Percentiles rank a stretch among this genome's conserved stretches.
phyloP scores from a whole-genome alignment of 2,329 filamentous ascomycete genomes.

The Allantophomopsis lycopodina region DNA sequence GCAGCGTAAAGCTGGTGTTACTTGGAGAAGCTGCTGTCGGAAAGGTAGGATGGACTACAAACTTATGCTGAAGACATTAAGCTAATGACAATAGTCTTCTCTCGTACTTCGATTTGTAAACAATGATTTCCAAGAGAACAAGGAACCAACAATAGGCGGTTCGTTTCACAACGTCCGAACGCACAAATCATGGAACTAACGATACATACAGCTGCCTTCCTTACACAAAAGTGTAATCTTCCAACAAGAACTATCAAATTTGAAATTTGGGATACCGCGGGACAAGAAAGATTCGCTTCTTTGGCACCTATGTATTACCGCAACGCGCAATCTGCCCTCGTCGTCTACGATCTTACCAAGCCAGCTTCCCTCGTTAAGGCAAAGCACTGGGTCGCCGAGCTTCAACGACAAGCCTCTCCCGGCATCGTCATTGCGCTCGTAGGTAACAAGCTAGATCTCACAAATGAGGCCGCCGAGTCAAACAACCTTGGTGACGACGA shows the following conservation, averaged over 20 bases:
- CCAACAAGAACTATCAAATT: conserved; percentile 86
- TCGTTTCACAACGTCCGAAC: conserved; percentile 17
- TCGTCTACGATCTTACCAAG: conserved; percentile 98
- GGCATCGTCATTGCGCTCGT: conserved; percentile 96
- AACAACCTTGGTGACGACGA: conserved; percentile 34
- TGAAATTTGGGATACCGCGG: conserved; percentile 96
- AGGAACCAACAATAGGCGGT: conserved; percentile 98
- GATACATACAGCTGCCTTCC: conserved; percentile 62
- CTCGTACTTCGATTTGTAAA: conserved; percentile 97
- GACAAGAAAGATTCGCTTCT: conserved; percentile 93
- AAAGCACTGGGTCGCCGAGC: conserved; percentile 96
- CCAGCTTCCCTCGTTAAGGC: conserved; percentile 90
- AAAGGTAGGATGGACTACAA: conserved; percentile 52
- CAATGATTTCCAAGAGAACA: conserved; percentile 99
- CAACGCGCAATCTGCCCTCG: conserved; percentile 92
- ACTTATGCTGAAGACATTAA: not conserved
- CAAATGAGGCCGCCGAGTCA: conserved; percentile 37
- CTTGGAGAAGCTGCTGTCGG: conserved; percentile 95
- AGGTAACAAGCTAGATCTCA: conserved; percentile 91
- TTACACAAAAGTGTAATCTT: conserved; percentile 97
- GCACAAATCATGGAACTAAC: not conserved
- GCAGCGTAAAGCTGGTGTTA: conserved; percentile 98
- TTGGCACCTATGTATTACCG: conserved; percentile 99
- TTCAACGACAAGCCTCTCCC: conserved; percentile 89
- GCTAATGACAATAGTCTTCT: conserved; percentile 55